A percentile compares a stretch with the other conserved stretches of the same genome.
These are phyloP conservation scores for Tympanopsis confertula DNA, from an alignment of 2,329 filamentous ascomycete genomes.

Conservation along the genomic window DNA sequence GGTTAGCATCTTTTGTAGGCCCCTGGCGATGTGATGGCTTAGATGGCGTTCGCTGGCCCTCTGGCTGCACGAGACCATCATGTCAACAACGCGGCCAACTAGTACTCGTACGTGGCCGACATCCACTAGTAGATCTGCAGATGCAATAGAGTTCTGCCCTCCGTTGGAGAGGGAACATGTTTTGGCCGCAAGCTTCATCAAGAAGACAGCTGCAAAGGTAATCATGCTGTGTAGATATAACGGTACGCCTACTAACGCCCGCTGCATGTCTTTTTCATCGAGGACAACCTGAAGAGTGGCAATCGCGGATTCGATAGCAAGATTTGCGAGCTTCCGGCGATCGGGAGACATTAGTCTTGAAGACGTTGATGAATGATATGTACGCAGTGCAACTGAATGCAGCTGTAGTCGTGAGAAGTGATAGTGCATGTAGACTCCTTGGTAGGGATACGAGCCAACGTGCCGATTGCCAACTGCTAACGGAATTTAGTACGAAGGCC, in stretches of 20 bases:
- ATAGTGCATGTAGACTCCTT: slow-evolving; percentile 34
- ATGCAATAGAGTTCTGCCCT: slow-evolving; percentile 23
- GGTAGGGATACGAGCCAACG: slow-evolving; percentile 33
- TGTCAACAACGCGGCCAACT: slow-evolving; percentile 18
- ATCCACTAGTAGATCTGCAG: slow-evolving; percentile 19
- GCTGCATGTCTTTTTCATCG: slow-evolving; percentile 16
- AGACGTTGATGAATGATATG: slow-evolving; percentile 23
- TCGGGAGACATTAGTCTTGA: slow-evolving; percentile 24
- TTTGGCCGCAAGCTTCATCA: slow-evolving; percentile 18
- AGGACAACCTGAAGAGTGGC: slow-evolving; percentile 15
- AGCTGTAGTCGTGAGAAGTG: slow-evolving; percentile 37
- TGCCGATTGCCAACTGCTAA: slow-evolving; percentile 28
- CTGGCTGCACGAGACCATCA: slow-evolving; percentile 23
- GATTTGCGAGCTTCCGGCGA: slow-evolving; percentile 28
- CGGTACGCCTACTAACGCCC: slow-evolving; percentile 16
- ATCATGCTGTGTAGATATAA: slow-evolving; percentile 19
- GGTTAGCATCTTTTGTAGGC: slow-evolving; percentile 22
- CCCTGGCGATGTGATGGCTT: slow-evolving; percentile 23
- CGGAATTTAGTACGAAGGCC: slow-evolving; percentile 21
- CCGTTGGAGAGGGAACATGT: slow-evolving; percentile 14
- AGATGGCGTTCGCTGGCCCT: slow-evolving; percentile 24
- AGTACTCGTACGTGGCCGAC: slow-evolving; percentile 19
- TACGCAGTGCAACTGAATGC: slow-evolving; percentile 34
- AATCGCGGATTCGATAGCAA: slow-evolving; percentile 21
- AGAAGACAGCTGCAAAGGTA: slow-evolving; percentile 17